phyloP scores from a whole-genome alignment of 371 early-diverging fungal genomes.

The Actinomucor elegans region DNA sequence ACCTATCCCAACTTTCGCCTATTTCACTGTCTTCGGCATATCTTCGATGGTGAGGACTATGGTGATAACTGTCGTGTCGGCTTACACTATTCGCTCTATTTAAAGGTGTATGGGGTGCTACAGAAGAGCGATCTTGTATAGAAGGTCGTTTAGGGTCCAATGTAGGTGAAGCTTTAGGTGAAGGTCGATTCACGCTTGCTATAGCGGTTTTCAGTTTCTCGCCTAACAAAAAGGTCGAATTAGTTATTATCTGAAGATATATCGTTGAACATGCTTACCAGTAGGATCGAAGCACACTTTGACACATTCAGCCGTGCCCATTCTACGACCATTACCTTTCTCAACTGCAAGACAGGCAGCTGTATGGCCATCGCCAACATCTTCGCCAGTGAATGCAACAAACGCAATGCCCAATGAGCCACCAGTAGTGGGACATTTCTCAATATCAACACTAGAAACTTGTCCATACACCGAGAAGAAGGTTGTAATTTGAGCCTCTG shows the following conservation, averaged over 20 bases:
- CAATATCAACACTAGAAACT: constrained; percentile 50
- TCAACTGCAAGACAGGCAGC: constrained; percentile 54
- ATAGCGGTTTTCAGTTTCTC: constrained; percentile 15
- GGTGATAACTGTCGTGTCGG: constrained; percentile 1
- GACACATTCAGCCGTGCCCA: constrained; percentile 53
- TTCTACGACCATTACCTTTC: constrained; percentile 56
- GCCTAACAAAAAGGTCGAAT: too few species aligned
- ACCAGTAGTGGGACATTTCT: constrained; percentile 53
- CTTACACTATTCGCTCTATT: not conserved
- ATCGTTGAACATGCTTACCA: constrained; percentile 40
- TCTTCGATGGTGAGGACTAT: not conserved
- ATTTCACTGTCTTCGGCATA: constrained; percentile 1
- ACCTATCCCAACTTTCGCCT: constrained; percentile 7
- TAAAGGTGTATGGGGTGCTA: not conserved
- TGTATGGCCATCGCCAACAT: constrained; percentile 23
- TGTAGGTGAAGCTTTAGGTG: not conserved
- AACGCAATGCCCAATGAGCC: constrained; percentile 57
- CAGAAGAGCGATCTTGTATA: not conserved
- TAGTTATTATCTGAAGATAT: too few species aligned
- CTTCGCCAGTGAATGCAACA: constrained; percentile 47
- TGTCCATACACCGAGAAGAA: constrained; percentile 58
- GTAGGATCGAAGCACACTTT: constrained; percentile 64
- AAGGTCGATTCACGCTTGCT: constrained; percentile 6
- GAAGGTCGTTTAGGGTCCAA: not conserved
- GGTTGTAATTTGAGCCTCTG: constrained; percentile 45